Percentiles rank a stretch among this genome's conserved stretches.
phyloP scores from a whole-genome alignment of 2,329 filamentous ascomycete species.

The Graphiopsis chlorocephala region DNA sequence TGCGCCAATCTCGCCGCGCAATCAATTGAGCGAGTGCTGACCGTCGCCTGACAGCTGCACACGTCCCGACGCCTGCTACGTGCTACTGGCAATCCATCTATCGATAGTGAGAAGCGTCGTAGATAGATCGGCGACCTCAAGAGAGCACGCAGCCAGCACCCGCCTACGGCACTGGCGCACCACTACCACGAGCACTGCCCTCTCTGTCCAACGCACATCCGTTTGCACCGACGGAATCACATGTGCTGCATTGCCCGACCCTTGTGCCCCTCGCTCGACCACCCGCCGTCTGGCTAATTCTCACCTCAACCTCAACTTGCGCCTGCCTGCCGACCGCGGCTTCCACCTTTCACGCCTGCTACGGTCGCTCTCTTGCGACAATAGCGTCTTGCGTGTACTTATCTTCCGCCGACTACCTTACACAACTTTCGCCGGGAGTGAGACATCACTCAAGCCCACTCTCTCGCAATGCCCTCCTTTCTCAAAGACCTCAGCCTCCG shows the following conservation, averaged over 20 bases:
- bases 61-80: background rate
- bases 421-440: background rate
- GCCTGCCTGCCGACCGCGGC: background rate
- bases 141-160: background rate
- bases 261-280: background rate
- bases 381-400: background rate
- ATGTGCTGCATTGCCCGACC: background rate
- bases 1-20: background rate
- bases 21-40: background rate
- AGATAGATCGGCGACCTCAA: background rate
- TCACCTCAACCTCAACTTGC: background rate
- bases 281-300: background rate
- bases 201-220: background rate
- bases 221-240: background rate
- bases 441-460: background rate
- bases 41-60: background rate
- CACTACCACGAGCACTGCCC: background rate
- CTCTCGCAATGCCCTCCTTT: slow-evolving; percentile 54
- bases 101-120: background rate
- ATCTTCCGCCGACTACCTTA: background rate
- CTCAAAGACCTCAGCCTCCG: slow-evolving; percentile 65
- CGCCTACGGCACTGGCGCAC: background rate
- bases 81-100: background rate
- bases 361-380: background rate
- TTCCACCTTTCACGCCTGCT: background rate